Base-by-base conservation (phyloP, 345 rosid species). In the Euphorbia pulcherrima region DNA sequence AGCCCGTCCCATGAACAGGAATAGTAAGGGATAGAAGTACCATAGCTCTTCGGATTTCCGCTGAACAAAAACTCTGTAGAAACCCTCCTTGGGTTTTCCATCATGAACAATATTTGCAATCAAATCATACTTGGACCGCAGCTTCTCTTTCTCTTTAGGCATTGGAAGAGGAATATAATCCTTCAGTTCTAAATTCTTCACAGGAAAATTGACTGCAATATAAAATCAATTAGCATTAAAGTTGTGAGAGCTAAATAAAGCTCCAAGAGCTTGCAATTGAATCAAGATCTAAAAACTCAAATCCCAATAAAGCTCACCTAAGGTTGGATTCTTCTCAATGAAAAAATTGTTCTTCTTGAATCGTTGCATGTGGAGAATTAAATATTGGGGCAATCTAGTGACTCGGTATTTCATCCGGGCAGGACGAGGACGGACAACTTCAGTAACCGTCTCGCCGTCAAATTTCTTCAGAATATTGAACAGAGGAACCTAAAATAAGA, bases 81-180 rank as follows among this genome's bases (percentile, higher is more conserved):
- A 83, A 0, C 97, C 99, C 64, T 86, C 99, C 46, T 89, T 93
- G 40, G 99, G 99, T 68, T 92, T 92, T 26, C 97, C 96, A 65
- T 95, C 99, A 76, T 92, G 99, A 72, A 95, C 97, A n/a, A 92
- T 81, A 71, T 95, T 88, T 17, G 97, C 97, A 23, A 95, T 92
- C 74, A 95, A 75, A 82, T 92, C 96, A 71, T 92, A 95, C 87
- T 88, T 95, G 0, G 97, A 78, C 56, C 88, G 79, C 59, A 78
- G 63, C 71, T 48, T 91, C 73, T 83, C 84, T 26, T 85, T 83
- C 77, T 81, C 93, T 67, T 79, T 78, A 33, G 87, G 86, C 60
- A 72, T 67, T 46, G 92, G 91, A 74, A 93, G 74, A 44, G 98
- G 99, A 75, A 94, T 94, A 83, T 88, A 91, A 66, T 94, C 97